A percentile compares a stretch with the other conserved stretches of the same genome.
Conservation (phyloP, 169 alveolate genomes). For the Cryptosporidium felis region DNA sequence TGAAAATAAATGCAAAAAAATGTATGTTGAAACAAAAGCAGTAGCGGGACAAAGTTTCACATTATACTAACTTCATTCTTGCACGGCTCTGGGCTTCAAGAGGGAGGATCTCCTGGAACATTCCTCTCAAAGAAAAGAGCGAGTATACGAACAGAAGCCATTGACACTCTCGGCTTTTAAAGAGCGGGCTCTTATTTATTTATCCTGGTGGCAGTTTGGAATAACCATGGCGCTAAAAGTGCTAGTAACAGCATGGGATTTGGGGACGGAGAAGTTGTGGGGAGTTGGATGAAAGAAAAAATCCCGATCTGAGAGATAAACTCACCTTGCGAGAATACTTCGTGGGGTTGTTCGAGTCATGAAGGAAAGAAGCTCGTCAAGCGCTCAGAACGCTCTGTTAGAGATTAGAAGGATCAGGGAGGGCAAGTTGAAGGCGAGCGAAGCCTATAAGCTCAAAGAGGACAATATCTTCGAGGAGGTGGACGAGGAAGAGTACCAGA, state of each 20-base stretch:
- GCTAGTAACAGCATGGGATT: conserved; percentile 22
- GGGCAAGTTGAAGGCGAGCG: conserved; percentile 58
- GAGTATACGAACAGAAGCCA: no score
- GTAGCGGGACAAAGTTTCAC: no score
- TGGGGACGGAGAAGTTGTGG: neutral
- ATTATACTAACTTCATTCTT: no score
- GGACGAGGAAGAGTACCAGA: conserved; percentile 57
- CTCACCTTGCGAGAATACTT: neutral
- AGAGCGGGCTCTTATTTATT: no score
- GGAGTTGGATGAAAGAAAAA: no score
- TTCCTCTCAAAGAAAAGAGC: no score
- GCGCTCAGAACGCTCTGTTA: conserved; percentile 56
- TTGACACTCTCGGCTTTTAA: no score
- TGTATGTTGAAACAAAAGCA: no score
- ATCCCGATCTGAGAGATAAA: neutral
- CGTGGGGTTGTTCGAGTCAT: neutral
- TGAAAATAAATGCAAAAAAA: no score
- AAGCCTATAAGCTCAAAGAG: conserved; percentile 34
- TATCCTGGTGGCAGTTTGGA: no score
- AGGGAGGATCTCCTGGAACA: no score
- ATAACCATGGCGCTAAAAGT: neutral
- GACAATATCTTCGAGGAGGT: conserved; percentile 45
- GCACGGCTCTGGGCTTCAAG: no score
- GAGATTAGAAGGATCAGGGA: conserved; percentile 44
- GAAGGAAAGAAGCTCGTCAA: neutral